phyloP scores from a whole-genome alignment of 2,329 filamentous ascomycete species.

The Cladophialophora bantiana region DNA sequence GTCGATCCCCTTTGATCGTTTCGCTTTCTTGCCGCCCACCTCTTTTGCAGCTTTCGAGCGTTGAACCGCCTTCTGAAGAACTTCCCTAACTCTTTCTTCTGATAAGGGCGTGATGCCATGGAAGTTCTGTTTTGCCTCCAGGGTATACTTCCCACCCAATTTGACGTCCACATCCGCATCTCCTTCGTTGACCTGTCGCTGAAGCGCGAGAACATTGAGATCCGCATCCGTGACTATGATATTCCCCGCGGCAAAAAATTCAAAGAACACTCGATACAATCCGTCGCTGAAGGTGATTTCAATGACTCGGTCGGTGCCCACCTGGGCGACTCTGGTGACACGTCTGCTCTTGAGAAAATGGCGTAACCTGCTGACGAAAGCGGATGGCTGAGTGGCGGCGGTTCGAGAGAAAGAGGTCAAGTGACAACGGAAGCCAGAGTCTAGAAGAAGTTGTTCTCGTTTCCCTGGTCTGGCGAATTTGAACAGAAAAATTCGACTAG shows the following conservation, averaged over 20 bases:
- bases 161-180: constrained; percentile 84
- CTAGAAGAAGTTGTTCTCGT: constrained; percentile 88
- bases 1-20: constrained; percentile 76
- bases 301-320: constrained; percentile 92
- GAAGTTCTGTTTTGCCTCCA: constrained; percentile 86
- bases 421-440: constrained; percentile 95
- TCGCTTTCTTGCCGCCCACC: constrained; percentile 67
- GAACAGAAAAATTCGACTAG: constrained; percentile 84
- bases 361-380: constrained; percentile 82
- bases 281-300: constrained; percentile 94
- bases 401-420: constrained; percentile 89
- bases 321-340: constrained; percentile 79
- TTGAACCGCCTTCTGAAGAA: constrained; percentile 69
- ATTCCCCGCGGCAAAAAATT: constrained; percentile 97
- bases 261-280: constrained; percentile 82
- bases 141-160: constrained; percentile 76
- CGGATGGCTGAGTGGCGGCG: constrained; percentile 81
- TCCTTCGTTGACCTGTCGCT: constrained; percentile 80
- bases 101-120: constrained; percentile 76
- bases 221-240: constrained; percentile 89
- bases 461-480: constrained; percentile 91
- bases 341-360: constrained; percentile 88
- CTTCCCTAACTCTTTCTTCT: constrained; percentile 72
- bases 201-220: constrained; percentile 78
- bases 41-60: constrained; percentile 42